Conservation (phyloP, 164 flowering plant genomes). For the Taxillus chinensis region DNA sequence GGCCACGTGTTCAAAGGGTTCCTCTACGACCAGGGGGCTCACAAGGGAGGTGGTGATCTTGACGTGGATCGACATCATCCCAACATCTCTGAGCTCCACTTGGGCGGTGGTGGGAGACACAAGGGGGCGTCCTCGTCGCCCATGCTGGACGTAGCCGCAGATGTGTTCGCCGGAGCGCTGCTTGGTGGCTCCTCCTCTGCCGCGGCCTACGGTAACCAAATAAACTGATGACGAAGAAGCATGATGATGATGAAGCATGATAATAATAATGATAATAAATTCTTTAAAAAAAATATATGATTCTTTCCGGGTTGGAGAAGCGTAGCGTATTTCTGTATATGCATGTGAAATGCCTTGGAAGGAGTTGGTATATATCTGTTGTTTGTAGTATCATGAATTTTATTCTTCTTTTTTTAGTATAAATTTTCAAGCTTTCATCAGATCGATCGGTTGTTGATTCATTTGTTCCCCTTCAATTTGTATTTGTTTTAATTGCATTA, state of each 20-base stretch:
- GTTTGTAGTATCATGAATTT: too few relatives aligned
- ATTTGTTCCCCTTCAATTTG: too few relatives aligned
- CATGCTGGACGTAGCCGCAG: slow-evolving; percentile 47
- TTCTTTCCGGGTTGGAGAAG: too few relatives aligned
- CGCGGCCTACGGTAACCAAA: slow-evolving; percentile 52
- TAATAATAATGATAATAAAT: not conserved
- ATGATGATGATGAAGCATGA: too few relatives aligned
- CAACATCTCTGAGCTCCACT: slow-evolving; percentile 70
- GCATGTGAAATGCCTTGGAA: too few relatives aligned
- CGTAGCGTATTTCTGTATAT: too few relatives aligned
- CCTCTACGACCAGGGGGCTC: slow-evolving; percentile 71
- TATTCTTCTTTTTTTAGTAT: too few relatives aligned
- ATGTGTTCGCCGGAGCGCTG: slow-evolving; percentile 40
- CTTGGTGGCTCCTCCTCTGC: slow-evolving; percentile 30
- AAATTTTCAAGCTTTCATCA: too few relatives aligned
- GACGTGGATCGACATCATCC: slow-evolving; percentile 23
- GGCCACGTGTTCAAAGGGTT: slow-evolving; percentile 92
- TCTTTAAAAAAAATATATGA: too few relatives aligned
- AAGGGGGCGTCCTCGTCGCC: slow-evolving; percentile 38
- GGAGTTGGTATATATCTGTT: too few relatives aligned
- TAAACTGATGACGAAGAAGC: slow-evolving; percentile 23
- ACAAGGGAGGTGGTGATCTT: slow-evolving; percentile 25
- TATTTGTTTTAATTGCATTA: too few relatives aligned
- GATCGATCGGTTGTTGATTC: too few relatives aligned
- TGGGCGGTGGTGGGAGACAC: slow-evolving; percentile 45